Percentiles rank a stretch among this genome's conserved stretches.
These are phyloP conservation scores for Aspergillus diversus DNA, from an alignment of 495 filamentous ascomycete genomes.

Conservation along the genomic window DNA sequence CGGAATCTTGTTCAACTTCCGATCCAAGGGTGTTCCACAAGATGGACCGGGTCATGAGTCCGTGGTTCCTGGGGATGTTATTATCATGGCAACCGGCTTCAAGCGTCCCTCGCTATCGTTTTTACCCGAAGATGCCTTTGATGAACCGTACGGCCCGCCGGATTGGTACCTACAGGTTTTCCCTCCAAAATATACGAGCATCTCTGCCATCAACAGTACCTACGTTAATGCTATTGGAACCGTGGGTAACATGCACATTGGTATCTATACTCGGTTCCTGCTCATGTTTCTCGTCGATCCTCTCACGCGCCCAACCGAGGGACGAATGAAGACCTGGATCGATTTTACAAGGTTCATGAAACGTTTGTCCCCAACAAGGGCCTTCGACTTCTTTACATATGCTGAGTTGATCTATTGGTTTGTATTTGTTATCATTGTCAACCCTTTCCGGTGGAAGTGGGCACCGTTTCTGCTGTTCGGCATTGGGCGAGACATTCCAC, in stretches of 20 bases:
- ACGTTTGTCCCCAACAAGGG: constrained; percentile 63
- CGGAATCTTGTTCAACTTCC: constrained; percentile 70
- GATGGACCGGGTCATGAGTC: constrained; percentile 68
- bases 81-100: constrained; percentile 84
- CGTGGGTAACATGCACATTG: constrained; percentile 86
- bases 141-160: constrained; percentile 72
- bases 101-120: constrained; percentile 72
- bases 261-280: constrained; percentile 83
- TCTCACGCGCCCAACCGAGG: constrained; percentile 67
- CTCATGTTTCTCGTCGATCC: constrained; percentile 86
- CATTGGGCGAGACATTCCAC: constrained; percentile 66
- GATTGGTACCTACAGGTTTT: constrained; percentile 91
- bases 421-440: constrained; percentile 73
- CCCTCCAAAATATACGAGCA: constrained; percentile 60
- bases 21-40: constrained; percentile 72
- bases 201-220: constrained; percentile 83
- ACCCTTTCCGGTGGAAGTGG: constrained; percentile 82
- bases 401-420: constrained; percentile 86
- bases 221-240: constrained; percentile 80
- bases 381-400: constrained; percentile 90
- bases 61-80: constrained; percentile 70
- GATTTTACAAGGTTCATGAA: constrained; percentile 82
- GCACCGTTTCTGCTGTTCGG: constrained; percentile 78
- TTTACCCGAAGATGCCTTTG: constrained; percentile 70
- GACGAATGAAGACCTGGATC: constrained; percentile 85